Evolutionary conservation across 805 yeast species (phyloP).

Genomic region (Sungouiella thailandica): DNA sequence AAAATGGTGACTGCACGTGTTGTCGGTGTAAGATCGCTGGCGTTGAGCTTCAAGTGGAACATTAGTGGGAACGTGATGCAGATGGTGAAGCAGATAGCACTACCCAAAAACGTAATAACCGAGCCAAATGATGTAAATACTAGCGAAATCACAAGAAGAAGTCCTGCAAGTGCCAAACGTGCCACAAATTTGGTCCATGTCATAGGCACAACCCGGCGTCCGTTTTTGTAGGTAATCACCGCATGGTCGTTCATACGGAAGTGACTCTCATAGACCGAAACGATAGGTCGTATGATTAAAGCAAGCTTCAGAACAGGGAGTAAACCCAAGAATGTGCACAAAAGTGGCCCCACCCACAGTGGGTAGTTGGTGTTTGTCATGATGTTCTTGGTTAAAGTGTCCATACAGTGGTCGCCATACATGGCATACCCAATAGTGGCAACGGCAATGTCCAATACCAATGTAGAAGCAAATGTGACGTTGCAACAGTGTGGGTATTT

Average conservation of each 20-base stretch:
- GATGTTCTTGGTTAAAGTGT: slow-evolving; percentile 75
- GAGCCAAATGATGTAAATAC: slow-evolving; percentile 35
- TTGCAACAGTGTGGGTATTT: slow-evolving; percentile 51
- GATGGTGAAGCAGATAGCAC: slow-evolving; percentile 37
- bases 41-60: slow-evolving; percentile 22
- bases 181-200: slow-evolving; percentile 7
- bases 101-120: slow-evolving; percentile 37
- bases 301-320: slow-evolving; percentile 40
- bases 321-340: slow-evolving; percentile 32
- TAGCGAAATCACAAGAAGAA: slow-evolving; percentile 19
- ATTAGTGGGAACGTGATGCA: slow-evolving; percentile 37
- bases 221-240: slow-evolving; percentile 5
- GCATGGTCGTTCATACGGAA: slow-evolving; percentile 13
- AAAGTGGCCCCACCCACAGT: slow-evolving; percentile 35
- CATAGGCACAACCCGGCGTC: slow-evolving; percentile 1
- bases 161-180: slow-evolving; percentile 21
- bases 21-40: slow-evolving; percentile 6
- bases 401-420: slow-evolving; percentile 68
- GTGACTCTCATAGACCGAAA: slow-evolving; percentile 32
- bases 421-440: slow-evolving; percentile 67
- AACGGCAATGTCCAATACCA: slow-evolving; percentile 54
- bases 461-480: slow-evolving; percentile 54
- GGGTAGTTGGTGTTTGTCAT: slow-evolving; percentile 69
- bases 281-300: slow-evolving; percentile 33
- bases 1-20: slow-evolving; percentile 1